phyloP scores from a whole-genome alignment of 345 rosid genomes.

The Gossypium stocksii region DNA sequence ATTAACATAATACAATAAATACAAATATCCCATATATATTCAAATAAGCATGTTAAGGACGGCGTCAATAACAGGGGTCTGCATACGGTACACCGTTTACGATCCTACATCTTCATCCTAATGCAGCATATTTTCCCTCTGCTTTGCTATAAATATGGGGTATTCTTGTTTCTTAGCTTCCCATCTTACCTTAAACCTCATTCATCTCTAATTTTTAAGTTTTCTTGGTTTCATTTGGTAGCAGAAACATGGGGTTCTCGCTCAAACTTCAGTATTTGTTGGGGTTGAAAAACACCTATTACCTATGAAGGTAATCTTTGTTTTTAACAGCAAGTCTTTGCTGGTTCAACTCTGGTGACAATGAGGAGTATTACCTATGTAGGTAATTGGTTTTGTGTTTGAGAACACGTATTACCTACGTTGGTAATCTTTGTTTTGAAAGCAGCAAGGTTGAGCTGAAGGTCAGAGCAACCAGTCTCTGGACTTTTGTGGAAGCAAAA shows the following conservation, averaged over 20 bases:
- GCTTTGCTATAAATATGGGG: constrained; percentile 33
- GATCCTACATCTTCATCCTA: constrained; percentile 8
- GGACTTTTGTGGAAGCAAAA: too few species aligned
- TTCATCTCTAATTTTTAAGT: neutral
- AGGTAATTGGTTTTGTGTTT: too few species aligned
- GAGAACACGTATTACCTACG: too few species aligned
- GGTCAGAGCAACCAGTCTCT: too few species aligned
- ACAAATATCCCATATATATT: neutral
- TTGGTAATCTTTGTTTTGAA: too few species aligned
- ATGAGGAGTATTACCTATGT: too few species aligned
- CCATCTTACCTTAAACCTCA: constrained; percentile 17
- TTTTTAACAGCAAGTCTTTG: too few species aligned
- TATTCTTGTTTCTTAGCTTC: constrained; percentile 5
- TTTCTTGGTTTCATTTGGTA: neutral
- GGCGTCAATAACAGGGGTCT: constrained; percentile 15
- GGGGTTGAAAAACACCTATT: too few species aligned
- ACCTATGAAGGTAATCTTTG: too few species aligned
- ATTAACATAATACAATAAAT: neutral
- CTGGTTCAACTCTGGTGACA: too few species aligned
- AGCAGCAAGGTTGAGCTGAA: too few species aligned
- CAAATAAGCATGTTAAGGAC: neutral
- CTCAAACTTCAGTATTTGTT: constrained; percentile 10
- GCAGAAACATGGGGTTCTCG: constrained; percentile 20
- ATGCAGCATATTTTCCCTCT: constrained; percentile 16
- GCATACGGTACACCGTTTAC: neutral